Evolutionary conservation across 495 filamentous ascomycete genomes (phyloP).

Genomic region (Penicillium pancosmium): DNA sequence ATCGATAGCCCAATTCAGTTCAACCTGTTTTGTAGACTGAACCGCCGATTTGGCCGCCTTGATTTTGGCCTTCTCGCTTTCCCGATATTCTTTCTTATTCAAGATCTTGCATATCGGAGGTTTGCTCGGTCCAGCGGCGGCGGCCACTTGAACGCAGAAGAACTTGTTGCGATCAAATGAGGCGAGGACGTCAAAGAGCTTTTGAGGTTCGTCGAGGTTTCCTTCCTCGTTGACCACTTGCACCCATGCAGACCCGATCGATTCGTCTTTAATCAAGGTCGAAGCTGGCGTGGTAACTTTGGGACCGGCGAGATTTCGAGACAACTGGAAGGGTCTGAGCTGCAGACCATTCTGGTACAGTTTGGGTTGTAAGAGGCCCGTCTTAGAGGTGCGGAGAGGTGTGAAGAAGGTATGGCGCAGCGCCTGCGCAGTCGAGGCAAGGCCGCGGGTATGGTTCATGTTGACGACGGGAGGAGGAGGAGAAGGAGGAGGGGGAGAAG

Average conservation of each 20-base stretch:
- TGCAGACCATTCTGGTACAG: constrained; percentile 14
- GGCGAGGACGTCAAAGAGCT: constrained; percentile 45
- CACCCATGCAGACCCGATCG: constrained; percentile 56
- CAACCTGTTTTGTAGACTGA: constrained; percentile 64
- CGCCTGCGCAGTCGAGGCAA: constrained; percentile 42
- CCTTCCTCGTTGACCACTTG: constrained; percentile 56
- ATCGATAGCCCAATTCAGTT: constrained; percentile 84
- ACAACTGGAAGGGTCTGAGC: constrained; percentile 16
- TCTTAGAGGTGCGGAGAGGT: constrained; percentile 23
- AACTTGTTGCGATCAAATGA: constrained; percentile 51
- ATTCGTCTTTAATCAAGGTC: constrained; percentile 46
- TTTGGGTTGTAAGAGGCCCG: constrained; percentile 18
- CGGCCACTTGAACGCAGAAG: constrained; percentile 61
- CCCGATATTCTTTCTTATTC: constrained; percentile 48
- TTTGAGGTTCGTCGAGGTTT: constrained; percentile 47
- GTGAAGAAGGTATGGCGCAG: constrained; percentile 40
- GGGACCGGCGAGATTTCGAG: constrained; percentile 12
- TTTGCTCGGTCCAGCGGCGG: constrained; percentile 22
- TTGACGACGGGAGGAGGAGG: constrained; percentile 6
- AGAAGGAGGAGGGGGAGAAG: too few species aligned
- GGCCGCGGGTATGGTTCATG: constrained; percentile 45
- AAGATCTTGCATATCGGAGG: constrained; percentile 69
- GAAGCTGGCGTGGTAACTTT: constrained; percentile 13
- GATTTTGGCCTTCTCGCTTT: constrained; percentile 44
- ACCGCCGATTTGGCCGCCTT: constrained; percentile 41